Evolutionary conservation across 345 rosid species (phyloP).

Genomic region (Kandelia obovata): DNA sequence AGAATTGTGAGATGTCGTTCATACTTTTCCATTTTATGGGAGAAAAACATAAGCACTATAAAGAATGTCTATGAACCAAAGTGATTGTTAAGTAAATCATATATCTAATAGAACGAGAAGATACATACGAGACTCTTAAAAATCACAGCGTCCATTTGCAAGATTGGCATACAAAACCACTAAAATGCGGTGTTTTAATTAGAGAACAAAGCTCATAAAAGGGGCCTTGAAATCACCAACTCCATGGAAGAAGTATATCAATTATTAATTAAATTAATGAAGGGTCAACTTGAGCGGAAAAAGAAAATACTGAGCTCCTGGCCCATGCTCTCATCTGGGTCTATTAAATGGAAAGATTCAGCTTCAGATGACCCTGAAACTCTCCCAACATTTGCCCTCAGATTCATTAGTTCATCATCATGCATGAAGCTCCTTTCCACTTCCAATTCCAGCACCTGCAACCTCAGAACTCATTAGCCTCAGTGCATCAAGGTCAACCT

Average conservation of each 20-base stretch:
- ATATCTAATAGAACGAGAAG: no score
- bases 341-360: slow-evolving; percentile 70
- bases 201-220: not conserved
- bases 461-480: slow-evolving; percentile 43
- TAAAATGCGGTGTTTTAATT: not conserved
- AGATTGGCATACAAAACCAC: no score
- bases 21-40: no score
- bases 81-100: no score
- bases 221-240: not conserved
- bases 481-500: slow-evolving; percentile 45
- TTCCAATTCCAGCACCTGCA: slow-evolving; percentile 57
- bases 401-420: slow-evolving; percentile 52
- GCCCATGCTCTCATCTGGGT: slow-evolving; percentile 59
- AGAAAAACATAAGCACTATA: no score
- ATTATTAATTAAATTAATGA: not conserved
- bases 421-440: slow-evolving; percentile 37
- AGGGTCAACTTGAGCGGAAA: slow-evolving; percentile 31
- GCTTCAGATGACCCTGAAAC: slow-evolving; percentile 44
- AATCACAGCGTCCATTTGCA: no score
- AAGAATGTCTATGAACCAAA: no score
- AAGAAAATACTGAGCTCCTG: slow-evolving; percentile 76
- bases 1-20: no score
- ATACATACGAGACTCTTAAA: no score
- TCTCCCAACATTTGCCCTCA: slow-evolving; percentile 55
- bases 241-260: slow-evolving; percentile 2